Evolutionary conservation across 2,329 filamentous ascomycete species (phyloP).

Genomic region (Fusarium praegraminearum): DNA sequence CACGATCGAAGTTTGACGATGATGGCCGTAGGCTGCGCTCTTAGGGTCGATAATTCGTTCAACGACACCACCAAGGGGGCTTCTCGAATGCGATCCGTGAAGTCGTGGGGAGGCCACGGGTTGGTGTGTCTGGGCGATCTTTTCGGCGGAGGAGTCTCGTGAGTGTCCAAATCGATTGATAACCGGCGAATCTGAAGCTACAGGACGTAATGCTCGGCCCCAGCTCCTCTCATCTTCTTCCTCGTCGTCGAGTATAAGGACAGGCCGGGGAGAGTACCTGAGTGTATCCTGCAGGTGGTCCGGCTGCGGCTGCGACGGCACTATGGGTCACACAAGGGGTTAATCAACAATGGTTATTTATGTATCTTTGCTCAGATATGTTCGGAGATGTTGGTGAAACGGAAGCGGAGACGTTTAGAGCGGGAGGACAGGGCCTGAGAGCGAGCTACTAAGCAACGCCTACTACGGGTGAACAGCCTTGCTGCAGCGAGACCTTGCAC

Average conservation of each 20-base stretch:
- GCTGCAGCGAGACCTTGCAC: slow-evolving; percentile 4
- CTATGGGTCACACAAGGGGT: slow-evolving; percentile 53
- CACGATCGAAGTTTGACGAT: slow-evolving; percentile 96
- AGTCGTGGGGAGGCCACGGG: slow-evolving; percentile 55
- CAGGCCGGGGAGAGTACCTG: slow-evolving; percentile 64
- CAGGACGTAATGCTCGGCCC: slow-evolving; percentile 64
- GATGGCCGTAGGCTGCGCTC: slow-evolving; percentile 78
- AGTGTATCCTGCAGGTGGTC: slow-evolving; percentile 65
- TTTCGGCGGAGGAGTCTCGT: slow-evolving; percentile 70
- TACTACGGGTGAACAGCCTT: slow-evolving; percentile 8
- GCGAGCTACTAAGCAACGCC: slow-evolving; percentile 14
- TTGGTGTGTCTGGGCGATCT: slow-evolving; percentile 54
- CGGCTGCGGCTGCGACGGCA: slow-evolving; percentile 70
- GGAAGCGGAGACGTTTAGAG: slow-evolving; percentile 27
- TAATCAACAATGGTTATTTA: slow-evolving; percentile 41
- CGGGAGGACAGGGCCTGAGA: slow-evolving; percentile 29
- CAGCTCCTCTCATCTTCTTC: slow-evolving; percentile 63
- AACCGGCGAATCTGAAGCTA: slow-evolving; percentile 56
- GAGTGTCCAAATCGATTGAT: slow-evolving; percentile 62
- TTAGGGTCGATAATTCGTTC: slow-evolving; percentile 69
- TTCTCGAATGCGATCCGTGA: slow-evolving; percentile 57
- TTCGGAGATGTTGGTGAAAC: slow-evolving; percentile 40
- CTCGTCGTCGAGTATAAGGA: slow-evolving; percentile 66
- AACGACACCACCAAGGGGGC: slow-evolving; percentile 57
- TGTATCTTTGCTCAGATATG: slow-evolving; percentile 31